Evolutionary conservation across 495 filamentous ascomycete genomes (phyloP), one percentile per base, ranked within the genome.

Genomic region (Hypoxylon crocopeplum): DNA sequence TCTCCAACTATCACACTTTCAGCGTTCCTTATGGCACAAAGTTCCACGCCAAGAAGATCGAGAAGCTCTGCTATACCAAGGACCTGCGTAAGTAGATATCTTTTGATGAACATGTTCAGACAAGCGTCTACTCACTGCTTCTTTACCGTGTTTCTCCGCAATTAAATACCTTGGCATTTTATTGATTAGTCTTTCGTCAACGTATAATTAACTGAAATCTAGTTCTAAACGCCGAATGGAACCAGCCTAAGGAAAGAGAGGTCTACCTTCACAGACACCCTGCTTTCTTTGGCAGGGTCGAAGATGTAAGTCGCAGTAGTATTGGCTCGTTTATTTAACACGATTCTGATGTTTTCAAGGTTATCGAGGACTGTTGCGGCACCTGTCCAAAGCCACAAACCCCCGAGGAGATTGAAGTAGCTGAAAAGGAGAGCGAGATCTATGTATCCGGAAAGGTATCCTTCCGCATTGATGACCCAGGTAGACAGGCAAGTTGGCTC

Each of bases 141-240:
- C 13, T 16, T 13, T 19, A 3, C 15, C 17, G 3, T 16, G 5
- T 13, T 8, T 38, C 13, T 13, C 12, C n/a, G n/a, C 32, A 34
- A 12, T 34, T 34, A 13, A 16, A 2, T 17, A 2, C 34, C 6
- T 38, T 34, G 7, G 6, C 32, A 8, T 7, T 34, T 34, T 34
- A 3, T 34, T 3, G 7, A n/a, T 19, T 10, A 17, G 10, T 17
- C 15, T 38, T 17, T 19, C 8, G 24, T 3, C 34, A 17, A 8
- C 7, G 5, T 34, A 10, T n/a, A 34, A 21, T 54, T 67, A 56
- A 69, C 50, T 21, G 5, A 7, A 17, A n/a, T 15, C 0, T 37
- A 77, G 74, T 93, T n/a, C 80, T 94, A 7, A 94, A 94, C 59
- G 89, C 89, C 0, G 88, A 94, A 65, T 94, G 90, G 90, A 94